Evolutionary conservation across 1,139 yeast genomes (phyloP).

Genomic region (Zygotorulaspora mrakii): DNA sequence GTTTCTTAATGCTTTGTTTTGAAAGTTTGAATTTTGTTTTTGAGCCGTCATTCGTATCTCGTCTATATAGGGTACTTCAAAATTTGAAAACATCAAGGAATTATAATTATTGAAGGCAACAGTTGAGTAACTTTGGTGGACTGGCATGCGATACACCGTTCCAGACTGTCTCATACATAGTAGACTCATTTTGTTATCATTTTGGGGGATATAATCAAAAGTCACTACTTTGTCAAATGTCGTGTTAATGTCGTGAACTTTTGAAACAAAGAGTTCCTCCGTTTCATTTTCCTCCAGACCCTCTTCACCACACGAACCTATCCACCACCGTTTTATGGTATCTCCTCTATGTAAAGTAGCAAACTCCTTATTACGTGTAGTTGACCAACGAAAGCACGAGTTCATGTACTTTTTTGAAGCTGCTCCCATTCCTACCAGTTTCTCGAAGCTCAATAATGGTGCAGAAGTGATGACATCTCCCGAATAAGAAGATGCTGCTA

Average conservation of each 20-base stretch:
- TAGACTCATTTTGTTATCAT: conserved; percentile 43
- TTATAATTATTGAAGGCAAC: conserved; percentile 67
- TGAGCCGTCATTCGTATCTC: conserved; percentile 35
- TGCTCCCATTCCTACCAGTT: conserved; percentile 56
- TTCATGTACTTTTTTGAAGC: conserved; percentile 56
- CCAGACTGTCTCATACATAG: conserved; percentile 91
- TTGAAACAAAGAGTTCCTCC: conserved; percentile 67
- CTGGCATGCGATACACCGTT: conserved; percentile 76
- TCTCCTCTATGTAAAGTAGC: conserved; percentile 79
- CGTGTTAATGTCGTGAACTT: conserved; percentile 71
- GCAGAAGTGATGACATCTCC: conserved; percentile 35
- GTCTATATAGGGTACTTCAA: conserved; percentile 40
- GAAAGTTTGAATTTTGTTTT: conserved; percentile 38
- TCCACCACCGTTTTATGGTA: conserved; percentile 75
- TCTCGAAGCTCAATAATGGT: conserved; percentile 65
- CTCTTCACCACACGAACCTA: conserved; percentile 44
- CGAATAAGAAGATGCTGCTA: conserved; percentile 37
- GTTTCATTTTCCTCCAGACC: conserved; percentile 18
- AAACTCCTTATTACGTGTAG: conserved; percentile 66
- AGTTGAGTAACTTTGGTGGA: conserved; percentile 62
- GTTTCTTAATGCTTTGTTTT: conserved; percentile 23
- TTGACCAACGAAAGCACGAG: conserved; percentile 69
- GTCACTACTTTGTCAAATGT: conserved; percentile 79
- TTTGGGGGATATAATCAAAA: conserved; percentile 74
- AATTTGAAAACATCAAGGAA: conserved; percentile 64